Conservation (phyloP, 106 monocot genomes). For the Allium fistulosum region DNA sequence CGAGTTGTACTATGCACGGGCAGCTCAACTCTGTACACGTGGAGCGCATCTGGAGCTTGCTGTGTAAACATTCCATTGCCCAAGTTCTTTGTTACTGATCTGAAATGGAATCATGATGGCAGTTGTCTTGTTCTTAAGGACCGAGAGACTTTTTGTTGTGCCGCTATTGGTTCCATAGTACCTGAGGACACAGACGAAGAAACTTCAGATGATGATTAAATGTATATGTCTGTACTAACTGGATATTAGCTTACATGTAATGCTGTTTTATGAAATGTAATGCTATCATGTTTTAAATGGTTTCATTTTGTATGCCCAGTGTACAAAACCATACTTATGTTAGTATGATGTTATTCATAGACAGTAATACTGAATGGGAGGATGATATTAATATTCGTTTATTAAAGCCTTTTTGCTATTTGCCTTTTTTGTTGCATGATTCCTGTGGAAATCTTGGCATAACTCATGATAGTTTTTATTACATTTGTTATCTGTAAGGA, state of each 20-base stretch:
- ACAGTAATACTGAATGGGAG: background rate
- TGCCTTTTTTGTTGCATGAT: no score
- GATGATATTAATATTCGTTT: background rate
- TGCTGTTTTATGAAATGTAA: background rate
- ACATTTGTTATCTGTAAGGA: no score
- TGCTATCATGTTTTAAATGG: background rate
- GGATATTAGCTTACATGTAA: background rate
- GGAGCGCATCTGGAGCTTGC: constrained; percentile 72
- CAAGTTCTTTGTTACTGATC: constrained; percentile 45
- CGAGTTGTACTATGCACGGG: constrained; percentile 79
- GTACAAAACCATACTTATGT: background rate
- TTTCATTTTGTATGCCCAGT: no score
- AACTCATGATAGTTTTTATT: no score
- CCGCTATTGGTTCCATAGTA: constrained; percentile 31
- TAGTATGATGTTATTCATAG: background rate
- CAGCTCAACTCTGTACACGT: constrained; percentile 74
- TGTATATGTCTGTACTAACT: background rate
- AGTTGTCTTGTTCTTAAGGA: constrained; percentile 86
- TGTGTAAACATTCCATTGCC: constrained; percentile 69
- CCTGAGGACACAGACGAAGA: constrained; percentile 27
- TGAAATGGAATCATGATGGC: constrained; percentile 88
- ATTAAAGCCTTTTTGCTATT: no score
- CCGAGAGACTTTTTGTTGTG: constrained; percentile 76
- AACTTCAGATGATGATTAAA: constrained; percentile 29
- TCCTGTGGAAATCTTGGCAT: no score